Percentiles rank a stretch among this genome's conserved stretches.
Evolutionary conservation across 305 asterid genomes (phyloP).

Genomic region (Fraxinus baroniana): DNA sequence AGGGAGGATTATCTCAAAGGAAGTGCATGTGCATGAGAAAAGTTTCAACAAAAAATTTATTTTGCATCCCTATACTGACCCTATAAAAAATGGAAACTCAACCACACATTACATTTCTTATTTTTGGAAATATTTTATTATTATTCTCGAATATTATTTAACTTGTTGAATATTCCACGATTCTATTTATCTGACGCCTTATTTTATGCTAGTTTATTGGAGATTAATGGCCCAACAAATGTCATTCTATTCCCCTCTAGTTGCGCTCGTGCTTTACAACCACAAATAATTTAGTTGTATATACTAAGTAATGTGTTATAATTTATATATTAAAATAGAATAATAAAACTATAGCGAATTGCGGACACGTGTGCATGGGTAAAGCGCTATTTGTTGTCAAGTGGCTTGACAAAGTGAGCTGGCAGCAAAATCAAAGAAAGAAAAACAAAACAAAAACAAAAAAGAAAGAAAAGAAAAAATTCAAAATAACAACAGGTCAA

Average conservation of each 20-base stretch:
- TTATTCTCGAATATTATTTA: neutral
- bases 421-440: too few relatives aligned
- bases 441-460: too few relatives aligned
- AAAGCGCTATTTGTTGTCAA: too few relatives aligned
- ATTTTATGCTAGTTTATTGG: neutral
- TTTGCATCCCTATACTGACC: slow-evolving; percentile 15
- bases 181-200: neutral
- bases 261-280: neutral
- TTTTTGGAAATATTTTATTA: neutral
- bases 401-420: too few relatives aligned
- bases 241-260: neutral
- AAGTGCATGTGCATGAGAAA: slow-evolving; percentile 11
- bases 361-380: too few relatives aligned
- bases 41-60: slow-evolving; percentile 15
- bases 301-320: too few relatives aligned
- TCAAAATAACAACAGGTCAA: too few relatives aligned
- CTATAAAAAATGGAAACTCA: slow-evolving; percentile 14
- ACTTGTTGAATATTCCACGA: neutral
- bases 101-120: neutral
- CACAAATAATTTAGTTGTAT: neutral
- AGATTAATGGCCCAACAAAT: neutral
- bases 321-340: too few relatives aligned
- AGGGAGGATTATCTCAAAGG: slow-evolving; percentile 24
- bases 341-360: too few relatives aligned
- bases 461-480: too few relatives aligned